Evolutionary conservation across 495 filamentous ascomycete species (phyloP).

Genomic region (Penicillium samsonianum): DNA sequence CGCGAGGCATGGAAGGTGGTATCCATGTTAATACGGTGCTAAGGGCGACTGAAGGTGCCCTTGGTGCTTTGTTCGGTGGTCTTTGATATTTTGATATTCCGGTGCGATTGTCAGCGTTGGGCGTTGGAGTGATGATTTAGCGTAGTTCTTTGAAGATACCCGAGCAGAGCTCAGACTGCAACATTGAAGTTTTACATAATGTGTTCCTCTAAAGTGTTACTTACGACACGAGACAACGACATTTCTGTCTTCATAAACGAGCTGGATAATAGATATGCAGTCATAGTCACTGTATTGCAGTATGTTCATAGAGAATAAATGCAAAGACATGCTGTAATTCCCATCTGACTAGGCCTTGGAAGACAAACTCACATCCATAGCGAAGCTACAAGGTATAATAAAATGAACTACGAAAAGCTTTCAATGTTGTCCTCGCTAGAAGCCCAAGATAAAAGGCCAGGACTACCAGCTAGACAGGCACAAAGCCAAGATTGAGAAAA

Average conservation of each 20-base stretch:
- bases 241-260: neutral
- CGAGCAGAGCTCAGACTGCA: slow-evolving; percentile 7
- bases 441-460: neutral
- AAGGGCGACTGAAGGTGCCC: slow-evolving; percentile 37
- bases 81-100: slow-evolving; percentile 10
- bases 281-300: neutral
- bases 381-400: neutral
- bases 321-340: neutral
- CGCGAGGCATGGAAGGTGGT: slow-evolving; percentile 15
- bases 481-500: slow-evolving; percentile 28
- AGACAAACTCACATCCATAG: neutral
- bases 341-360: neutral
- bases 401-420: neutral
- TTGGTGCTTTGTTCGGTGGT: slow-evolving; percentile 36
- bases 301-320: neutral
- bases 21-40: slow-evolving; percentile 34
- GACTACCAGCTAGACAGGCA: neutral
- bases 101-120: slow-evolving; percentile 15
- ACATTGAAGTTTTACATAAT: too few relatives aligned
- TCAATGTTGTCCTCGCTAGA: neutral
- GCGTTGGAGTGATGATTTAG: slow-evolving; percentile 10
- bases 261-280: neutral
- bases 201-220: neutral
- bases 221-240: neutral
- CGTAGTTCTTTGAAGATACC: slow-evolving; percentile 22